Evolutionary conservation across 169 alveolate species (phyloP), one percentile per base, ranked within the genome.

Genomic region (Cryptosporidium tyzzeri): DNA sequence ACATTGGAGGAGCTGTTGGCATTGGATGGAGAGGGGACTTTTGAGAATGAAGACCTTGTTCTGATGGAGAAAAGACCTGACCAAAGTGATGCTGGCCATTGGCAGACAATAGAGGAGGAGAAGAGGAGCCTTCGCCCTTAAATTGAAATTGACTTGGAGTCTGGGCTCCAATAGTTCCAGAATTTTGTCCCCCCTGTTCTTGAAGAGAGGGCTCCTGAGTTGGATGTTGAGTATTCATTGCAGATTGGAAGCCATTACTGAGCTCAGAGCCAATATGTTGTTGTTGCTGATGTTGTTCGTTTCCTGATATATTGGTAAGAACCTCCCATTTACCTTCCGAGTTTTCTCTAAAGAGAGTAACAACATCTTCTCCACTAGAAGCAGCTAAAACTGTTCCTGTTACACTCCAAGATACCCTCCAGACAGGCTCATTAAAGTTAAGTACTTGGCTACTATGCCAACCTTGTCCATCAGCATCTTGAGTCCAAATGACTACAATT

Each of bases 391-490:
- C 61, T 23, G 93, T 86, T 14, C 95, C 95, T 23, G 94, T 92
- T 51, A 85, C 93, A 44, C 93, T 73, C 95, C 95, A 93, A 14
- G 93, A 41, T 12, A 93, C 92, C 59, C 93, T 74, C 95, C 94
- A 93, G 10, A 85, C 95, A 3, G 94, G 93, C 18, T 85, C 92
- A 31, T 86, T 86, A 48, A 92, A 73, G 50, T 84, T 89, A 7
- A 93, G 67, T 8, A 86, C 45, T 70, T 91, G 94, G 65, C 67
- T 84, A 33, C 71, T 53, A 16, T 51, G 59, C 95, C 95, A 93
- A 3, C 92, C 86, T 31, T 80, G 89, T 70, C 85, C 92, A 35
- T 85, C 92, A 31, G 71, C 84, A 70, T 86, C 94, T 69, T 92
- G 92, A 71, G 84, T 69, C 93, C 95, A 93, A 33, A 93, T 84